Base-by-base conservation (phyloP, 176 grass and related monocot genomes). In the Calamus simplicifolius region DNA sequence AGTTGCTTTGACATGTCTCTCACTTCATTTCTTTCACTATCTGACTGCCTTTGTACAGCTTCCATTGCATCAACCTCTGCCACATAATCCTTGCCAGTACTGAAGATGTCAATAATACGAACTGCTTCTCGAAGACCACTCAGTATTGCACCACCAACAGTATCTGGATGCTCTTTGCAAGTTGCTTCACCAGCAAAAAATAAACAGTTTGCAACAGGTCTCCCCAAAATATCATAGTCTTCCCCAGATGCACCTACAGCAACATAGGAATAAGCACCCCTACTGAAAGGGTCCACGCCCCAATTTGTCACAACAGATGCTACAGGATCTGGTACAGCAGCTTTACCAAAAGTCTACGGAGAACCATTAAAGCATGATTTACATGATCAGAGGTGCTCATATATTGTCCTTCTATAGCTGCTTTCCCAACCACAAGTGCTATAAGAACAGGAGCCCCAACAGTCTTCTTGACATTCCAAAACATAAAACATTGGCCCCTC, bases 391-490 rank as follows among this genome's bases (percentile, higher is more conserved):
- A 66, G 55, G 80, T 79, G 65, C 69, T 73, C 51, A 88, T 80
- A 64, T 23, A 81, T 72, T 89, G 83, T 59, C 93, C 78, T 61
- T 85, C 84, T 79, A 81, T 72, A 82, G 93, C 93, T 66, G 93
- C 83, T 70, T 98, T 98, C 63, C 93, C 93, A 77, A 77, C 84
- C 49, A 98, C 77, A 76, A 98, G 84, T 64, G 87, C 66, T 85
- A 98, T 83, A 50, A 98, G 63, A 82, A 98, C 79, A 73, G 87
- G 87, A 48, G 76, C 84, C 25, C 85, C 84, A 64, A 84, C 78
- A 61, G 93, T 98, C 75, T 98, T 98, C 69, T 79, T 89, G 50
- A 98, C 61, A 82, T 92, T 98, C 93, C 93, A 98, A 88, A 98
- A 98, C 93, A 98, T 98, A 85, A 92, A 98, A 63, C 93, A 98